A percentile compares a stretch with the other conserved stretches of the same genome.
Evolutionary conservation across 2,329 filamentous ascomycete genomes (phyloP).

Genomic region (Aspergillus persii): DNA sequence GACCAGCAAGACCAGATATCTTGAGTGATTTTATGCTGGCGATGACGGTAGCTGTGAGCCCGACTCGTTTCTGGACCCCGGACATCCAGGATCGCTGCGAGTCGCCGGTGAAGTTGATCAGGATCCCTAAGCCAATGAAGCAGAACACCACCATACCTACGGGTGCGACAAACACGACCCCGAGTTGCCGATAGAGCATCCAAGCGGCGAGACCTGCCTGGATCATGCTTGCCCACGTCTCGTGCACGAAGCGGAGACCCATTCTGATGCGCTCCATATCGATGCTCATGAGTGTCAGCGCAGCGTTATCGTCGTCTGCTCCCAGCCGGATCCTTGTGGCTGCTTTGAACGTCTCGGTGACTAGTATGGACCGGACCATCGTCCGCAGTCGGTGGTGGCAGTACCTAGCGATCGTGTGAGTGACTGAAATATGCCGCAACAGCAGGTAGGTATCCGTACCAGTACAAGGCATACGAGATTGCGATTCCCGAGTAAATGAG

Average conservation of each 20-base stretch:
- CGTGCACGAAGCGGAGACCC: conserved; percentile 6
- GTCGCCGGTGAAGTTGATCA: conserved; percentile 24
- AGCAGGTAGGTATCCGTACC: not conserved
- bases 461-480: not conserved
- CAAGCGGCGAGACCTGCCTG: conserved; percentile 5
- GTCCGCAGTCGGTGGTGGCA: conserved; percentile 10
- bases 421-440: conserved; percentile 5
- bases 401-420: conserved; percentile 3
- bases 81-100: conserved; percentile 18
- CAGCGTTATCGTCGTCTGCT: conserved; percentile 3
- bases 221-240: conserved; percentile 10
- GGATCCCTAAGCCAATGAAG: conserved; percentile 17
- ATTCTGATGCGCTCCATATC: conserved; percentile 13
- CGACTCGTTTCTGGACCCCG: conserved; percentile 25
- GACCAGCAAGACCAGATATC: not conserved
- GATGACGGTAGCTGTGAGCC: conserved; percentile 30
- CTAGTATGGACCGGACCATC: conserved; percentile 4
- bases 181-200: conserved; percentile 8
- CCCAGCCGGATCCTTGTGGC: conserved; percentile 1
- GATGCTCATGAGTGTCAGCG: conserved; percentile 13
- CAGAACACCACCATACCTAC: conserved; percentile 12
- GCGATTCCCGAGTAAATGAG: not conserved
- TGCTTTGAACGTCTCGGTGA: conserved; percentile 6
- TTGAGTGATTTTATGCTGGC: conserved; percentile 41
- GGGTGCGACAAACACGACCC: conserved; percentile 7